Evolutionary conservation across 164 flowering plant genomes (phyloP), one percentile per base, ranked within the genome.

Genomic region (Protea cynaroides): DNA sequence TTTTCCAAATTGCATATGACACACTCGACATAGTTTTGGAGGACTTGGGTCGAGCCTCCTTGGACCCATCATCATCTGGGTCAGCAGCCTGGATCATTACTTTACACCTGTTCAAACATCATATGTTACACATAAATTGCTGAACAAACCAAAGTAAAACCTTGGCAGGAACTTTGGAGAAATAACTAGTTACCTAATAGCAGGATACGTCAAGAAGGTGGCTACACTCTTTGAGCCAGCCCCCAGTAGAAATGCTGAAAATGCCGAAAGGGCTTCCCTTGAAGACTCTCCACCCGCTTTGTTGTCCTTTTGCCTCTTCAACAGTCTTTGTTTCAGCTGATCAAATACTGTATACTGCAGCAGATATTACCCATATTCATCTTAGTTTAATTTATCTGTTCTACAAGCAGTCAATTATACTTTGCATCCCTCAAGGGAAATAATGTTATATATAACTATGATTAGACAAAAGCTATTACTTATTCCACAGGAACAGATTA

Each of bases 321-420:
- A 73, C 14, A 81, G 57, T 74, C 88, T 82, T 62, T 65, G 78
- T 70, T 91, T 91, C 69, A 91, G 74, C 72, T 91, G 97, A 83
- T 91, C 97, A 75, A 91, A 91, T 14, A 77, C 90, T 4, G 90
- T 91, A 73, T 86, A 90, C 97, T 88, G 88, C 69, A 65, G 21
- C 25, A 53, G 18, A 10, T n/a, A 43, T 15, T 4, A 23, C 7
- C 15, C 18, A 11, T 23, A 3, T 15, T 25, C 36, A 25, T 25
- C 58, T 56, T 25, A 25, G 18, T 25, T 25, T 11, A 25, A 0
- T 8, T 25, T 56, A 7, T 29, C 34, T 29, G 14, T 40, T 40
- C 14, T 40, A 40, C 46, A 8, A 40, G 14, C 1, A 8, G 8
- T 12, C 46, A 40, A 8, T 1, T 40, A 40, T 40, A 8, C 10